Percentiles rank a stretch among this genome's conserved stretches.
phyloP scores from a whole-genome alignment of 1,284 basidiomycete genomes.

The Tremellales sp. region DNA sequence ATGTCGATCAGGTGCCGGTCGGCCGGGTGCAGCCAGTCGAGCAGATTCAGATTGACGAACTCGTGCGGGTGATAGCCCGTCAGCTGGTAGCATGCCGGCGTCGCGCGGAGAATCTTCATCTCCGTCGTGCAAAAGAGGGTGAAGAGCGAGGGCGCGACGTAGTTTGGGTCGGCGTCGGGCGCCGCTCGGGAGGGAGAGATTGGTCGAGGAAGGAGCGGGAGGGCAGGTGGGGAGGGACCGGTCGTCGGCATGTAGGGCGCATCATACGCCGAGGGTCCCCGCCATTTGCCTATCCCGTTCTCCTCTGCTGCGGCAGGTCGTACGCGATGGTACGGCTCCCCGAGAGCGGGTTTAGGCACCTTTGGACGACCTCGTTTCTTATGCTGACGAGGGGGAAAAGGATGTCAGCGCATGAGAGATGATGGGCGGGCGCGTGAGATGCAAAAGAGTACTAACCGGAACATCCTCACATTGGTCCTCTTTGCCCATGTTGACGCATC shows the following conservation, averaged over 20 bases:
- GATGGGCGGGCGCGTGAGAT: not conserved
- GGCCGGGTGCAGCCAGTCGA: slow-evolving; percentile 38
- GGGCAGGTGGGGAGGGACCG: not conserved
- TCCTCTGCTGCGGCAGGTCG: slow-evolving; percentile 7
- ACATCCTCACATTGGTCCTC: slow-evolving; percentile 45
- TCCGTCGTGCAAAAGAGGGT: slow-evolving; percentile 41
- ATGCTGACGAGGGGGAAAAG: slow-evolving; percentile 21
- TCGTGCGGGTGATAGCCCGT: slow-evolving; percentile 43
- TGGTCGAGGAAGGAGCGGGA: slow-evolving; percentile 2
- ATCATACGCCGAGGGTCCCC: slow-evolving; percentile 21
- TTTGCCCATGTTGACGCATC: slow-evolving; percentile 44
- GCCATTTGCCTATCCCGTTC: slow-evolving; percentile 24
- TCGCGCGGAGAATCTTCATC: slow-evolving; percentile 36
- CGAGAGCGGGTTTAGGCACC: slow-evolving; percentile 28
- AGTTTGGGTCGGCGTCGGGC: not conserved
- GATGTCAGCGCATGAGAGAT: not conserved
- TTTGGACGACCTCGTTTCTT: slow-evolving; percentile 46
- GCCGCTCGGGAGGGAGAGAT: slow-evolving; percentile 6
- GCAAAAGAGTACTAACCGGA: slow-evolving; percentile 33
- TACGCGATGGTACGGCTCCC: slow-evolving; percentile 29
- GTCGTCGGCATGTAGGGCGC: slow-evolving; percentile 13
- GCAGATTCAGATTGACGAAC: slow-evolving; percentile 34
- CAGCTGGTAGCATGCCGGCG: slow-evolving; percentile 22
- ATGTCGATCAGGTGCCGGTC: slow-evolving; percentile 32
- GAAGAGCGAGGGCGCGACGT: slow-evolving; percentile 20